Conservation (phyloP, 192 early-diverging fungal species). For the Rhizophagus clarus region DNA sequence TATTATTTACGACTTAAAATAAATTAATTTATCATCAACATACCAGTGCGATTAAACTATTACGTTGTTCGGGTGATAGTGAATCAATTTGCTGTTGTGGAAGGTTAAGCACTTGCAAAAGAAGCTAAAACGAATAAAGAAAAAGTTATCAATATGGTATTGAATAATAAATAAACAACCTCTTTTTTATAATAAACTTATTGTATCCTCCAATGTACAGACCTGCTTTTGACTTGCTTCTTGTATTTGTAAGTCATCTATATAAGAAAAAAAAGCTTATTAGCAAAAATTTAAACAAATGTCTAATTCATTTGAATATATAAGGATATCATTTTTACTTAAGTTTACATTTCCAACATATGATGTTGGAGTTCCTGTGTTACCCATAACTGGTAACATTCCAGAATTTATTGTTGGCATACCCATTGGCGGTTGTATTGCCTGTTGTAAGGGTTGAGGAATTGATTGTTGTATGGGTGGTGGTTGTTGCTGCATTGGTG, state of each 20-base stretch:
- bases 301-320: neutral
- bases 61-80: constrained; percentile 26
- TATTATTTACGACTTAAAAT: neutral
- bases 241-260: constrained; percentile 15
- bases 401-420: constrained; percentile 5
- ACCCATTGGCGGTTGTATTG: constrained; percentile 20
- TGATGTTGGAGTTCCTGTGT: neutral
- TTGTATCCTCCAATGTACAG: neutral
- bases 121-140: constrained; percentile 7
- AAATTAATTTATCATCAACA: neutral
- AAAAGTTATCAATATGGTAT: neutral
- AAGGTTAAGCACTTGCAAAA: constrained; percentile 24
- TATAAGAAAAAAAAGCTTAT: neutral
- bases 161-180: neutral
- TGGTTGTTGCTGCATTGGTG: constrained; percentile 30
- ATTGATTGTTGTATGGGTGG: constrained; percentile 31
- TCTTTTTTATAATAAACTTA: too few species aligned
- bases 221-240: constrained; percentile 6
- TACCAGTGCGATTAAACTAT: constrained; percentile 2
- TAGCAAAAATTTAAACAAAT: neutral
- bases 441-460: constrained; percentile 28
- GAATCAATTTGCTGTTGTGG: constrained; percentile 23
- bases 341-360: neutral
- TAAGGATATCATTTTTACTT: neutral
- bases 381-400: neutral